Base-by-base conservation (phyloP, 2,329 filamentous ascomycete species). In the Dactylellina haptotyla region DNA sequence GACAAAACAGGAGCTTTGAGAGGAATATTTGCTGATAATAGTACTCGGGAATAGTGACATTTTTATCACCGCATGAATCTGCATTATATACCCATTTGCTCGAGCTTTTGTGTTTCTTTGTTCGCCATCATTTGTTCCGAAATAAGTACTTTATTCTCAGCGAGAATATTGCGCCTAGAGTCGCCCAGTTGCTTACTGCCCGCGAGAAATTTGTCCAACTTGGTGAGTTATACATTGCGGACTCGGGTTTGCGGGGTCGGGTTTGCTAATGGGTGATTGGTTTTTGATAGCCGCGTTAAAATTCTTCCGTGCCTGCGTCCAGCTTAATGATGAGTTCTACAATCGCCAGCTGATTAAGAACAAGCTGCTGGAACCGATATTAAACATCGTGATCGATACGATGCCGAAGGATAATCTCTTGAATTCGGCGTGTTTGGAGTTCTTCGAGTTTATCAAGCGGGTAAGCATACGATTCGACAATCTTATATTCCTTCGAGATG, bases 141-240 rank as follows among this genome's bases (percentile, higher is more conserved):
- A 93, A 90, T 83, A 95, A 96, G 81, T 91, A 89, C 78, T 97
- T 97, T 79, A 90, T 98, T 25, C 84, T 96, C 75, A 87, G 87
- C 9, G 88, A 97, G 81, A 89, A 90, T 66, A 84, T 98, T 46
- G 88, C 90, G 5, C 86, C 88, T 74, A 88, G 93, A 41, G 89
- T 97, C 73, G 89, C 89, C 53, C 92, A 96, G 80, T 86, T 99
- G 73, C 86, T 99, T 76, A 84, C 84, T 46, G 93, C 90, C 72
- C 89, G 89, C 8, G 92, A 98, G 81, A 98, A 98, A 83, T 93
- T 97, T 80, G 83, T 99, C 76, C 93, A 94, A 81, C 86, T 99
- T 45, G 91, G 91, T 93, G 83, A 81, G 89, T 83, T 43, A n/a
- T 28, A 5, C 18, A 25, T 50, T 25, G 12, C 28, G 30, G 18